Conservation (phyloP, 1,284 basidiomycete species). For the Pascua guehoae region DNA sequence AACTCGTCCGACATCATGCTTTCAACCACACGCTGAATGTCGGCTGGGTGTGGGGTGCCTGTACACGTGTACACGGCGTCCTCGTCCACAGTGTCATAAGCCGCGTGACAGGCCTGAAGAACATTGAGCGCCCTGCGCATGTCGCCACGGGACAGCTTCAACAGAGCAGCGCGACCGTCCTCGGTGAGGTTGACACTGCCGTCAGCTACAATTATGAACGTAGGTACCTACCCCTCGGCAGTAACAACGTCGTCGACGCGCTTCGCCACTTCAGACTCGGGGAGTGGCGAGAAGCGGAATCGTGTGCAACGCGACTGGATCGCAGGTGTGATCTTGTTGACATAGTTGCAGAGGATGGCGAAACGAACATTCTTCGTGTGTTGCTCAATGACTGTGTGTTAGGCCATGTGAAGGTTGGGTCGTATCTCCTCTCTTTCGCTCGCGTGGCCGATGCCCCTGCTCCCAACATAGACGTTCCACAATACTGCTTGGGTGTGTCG, state of each 20-base stretch:
- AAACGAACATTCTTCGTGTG: slow-evolving; percentile 98
- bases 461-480: too few relatives aligned
- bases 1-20: slow-evolving; percentile 97
- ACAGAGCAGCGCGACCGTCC: slow-evolving; percentile 81
- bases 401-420: too few relatives aligned
- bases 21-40: slow-evolving; percentile 88
- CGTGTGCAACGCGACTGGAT: slow-evolving; percentile 98
- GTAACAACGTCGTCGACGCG: slow-evolving; percentile 76
- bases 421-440: too few relatives aligned
- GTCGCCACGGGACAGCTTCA: slow-evolving; percentile 91
- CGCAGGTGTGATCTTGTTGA: slow-evolving; percentile 98
- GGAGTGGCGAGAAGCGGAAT: slow-evolving; percentile 95
- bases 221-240: slow-evolving; percentile 66
- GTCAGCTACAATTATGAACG: not conserved
- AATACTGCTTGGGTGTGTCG: too few relatives aligned
- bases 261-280: slow-evolving; percentile 78
- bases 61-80: slow-evolving; percentile 95
- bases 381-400: slow-evolving; percentile 78
- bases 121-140: slow-evolving; percentile 97
- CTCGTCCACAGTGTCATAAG: slow-evolving; percentile 84
- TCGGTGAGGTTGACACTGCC: slow-evolving; percentile 76
- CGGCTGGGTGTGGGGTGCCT: slow-evolving; percentile 88
- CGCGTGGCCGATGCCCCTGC: too few relatives aligned
- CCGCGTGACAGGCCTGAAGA: slow-evolving; percentile 95
- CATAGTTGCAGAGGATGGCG: slow-evolving; percentile 99